These are phyloP conservation scores for Eragrostis tef DNA, from an alignment of 202 grass and related monocot species.

Conservation along the genomic window DNA sequence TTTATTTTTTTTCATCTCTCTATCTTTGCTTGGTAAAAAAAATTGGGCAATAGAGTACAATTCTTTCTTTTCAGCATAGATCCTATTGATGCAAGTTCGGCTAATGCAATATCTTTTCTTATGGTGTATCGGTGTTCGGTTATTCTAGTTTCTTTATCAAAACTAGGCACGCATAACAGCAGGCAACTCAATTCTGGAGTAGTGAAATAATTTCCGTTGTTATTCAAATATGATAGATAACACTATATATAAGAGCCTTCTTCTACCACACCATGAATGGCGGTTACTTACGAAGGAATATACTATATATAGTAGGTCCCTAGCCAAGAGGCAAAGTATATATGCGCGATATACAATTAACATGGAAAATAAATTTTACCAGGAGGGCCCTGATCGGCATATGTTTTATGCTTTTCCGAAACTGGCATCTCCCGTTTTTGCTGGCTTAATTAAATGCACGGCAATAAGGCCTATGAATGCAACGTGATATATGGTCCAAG, in stretches of 20 bases:
- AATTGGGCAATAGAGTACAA: too few relatives aligned
- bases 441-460: slow-evolving; percentile 13
- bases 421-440: not conserved
- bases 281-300: not conserved
- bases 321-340: not conserved
- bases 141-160: too few relatives aligned
- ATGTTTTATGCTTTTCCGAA: not conserved
- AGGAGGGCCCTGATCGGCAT: not conserved
- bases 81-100: too few relatives aligned
- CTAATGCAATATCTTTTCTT: too few relatives aligned
- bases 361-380: not conserved
- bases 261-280: not conserved
- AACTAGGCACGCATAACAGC: not conserved
- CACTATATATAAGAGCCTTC: not conserved
- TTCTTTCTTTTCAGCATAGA: too few relatives aligned
- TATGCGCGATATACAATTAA: not conserved
- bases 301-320: not conserved
- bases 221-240: not conserved
- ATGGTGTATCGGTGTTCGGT: too few relatives aligned
- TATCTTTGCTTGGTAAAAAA: too few relatives aligned
- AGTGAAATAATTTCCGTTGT: not conserved
- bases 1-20: too few relatives aligned
- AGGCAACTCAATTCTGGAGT: not conserved
- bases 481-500: slow-evolving; percentile 24
- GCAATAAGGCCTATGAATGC: not conserved